Base-by-base conservation (phyloP, 129 eudicot species). In the Smallanthus sonchifolius region DNA sequence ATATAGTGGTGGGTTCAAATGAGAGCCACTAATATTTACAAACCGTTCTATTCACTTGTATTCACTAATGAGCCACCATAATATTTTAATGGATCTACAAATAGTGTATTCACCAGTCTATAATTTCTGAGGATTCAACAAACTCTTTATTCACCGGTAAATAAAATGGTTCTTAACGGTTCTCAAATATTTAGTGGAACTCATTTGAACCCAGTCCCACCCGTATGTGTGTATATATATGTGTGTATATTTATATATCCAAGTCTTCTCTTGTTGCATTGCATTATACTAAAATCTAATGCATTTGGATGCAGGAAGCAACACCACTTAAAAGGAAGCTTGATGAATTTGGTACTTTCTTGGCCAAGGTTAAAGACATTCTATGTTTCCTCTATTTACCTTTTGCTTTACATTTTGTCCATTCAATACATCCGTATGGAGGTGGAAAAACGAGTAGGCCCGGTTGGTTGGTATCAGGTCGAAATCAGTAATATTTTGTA, bases 321-420 rank as follows among this genome's bases (percentile, higher is more conserved):
- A 94, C 98, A 51, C 98, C 98, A 43, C 77, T 94, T 73, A 94
- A 94, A 80, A 86, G 92, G 81, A 94, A 94, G 76, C 79, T 94
- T 82, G 98, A 94, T 84, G 98, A 94, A 63, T 94, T 94, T 80
- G 98, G 98, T 36, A 90, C 97, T 65, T 90, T 94, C 57, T 81
- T 94, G 87, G 98, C 98, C 28, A 94, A 94, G 93, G 98, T 94
- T 52, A 59, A 56, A 69, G 62, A 69, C 64, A 45, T n/a, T 13
- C 35, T 34, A 51, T 68, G 61, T 30, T 76, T 45, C 13, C 44
- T 67, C 60, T 55, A 5, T 57, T 2, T 77, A 76, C 36, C 20
- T 67, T 65, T 75, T 75, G 7, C 34, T 30, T 66, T 54, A 66
- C 19, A 6, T 51, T 51, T 40, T 67, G 36, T 43, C 57, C 17